These are phyloP conservation scores for Aegilops longissima DNA, from an alignment of 176 grass and related monocot genomes.

Conservation along the genomic window DNA sequence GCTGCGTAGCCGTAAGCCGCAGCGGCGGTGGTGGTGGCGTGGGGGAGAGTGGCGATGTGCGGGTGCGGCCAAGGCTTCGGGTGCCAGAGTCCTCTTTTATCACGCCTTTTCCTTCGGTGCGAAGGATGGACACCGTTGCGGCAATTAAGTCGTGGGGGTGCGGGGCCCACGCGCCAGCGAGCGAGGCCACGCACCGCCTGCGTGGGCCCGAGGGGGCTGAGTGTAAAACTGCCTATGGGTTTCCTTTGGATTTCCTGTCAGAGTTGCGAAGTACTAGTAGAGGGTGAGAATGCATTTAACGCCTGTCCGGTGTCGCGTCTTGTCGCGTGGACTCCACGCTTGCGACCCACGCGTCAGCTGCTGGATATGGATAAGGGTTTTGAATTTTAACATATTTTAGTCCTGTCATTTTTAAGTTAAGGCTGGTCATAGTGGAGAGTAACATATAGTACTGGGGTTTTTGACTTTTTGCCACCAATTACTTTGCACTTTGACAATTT, in stretches of 20 bases:
- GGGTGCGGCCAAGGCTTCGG: neutral
- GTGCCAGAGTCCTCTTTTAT: constrained; percentile 17
- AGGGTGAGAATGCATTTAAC: neutral
- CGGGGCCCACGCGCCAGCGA: neutral
- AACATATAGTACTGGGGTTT: too few species aligned
- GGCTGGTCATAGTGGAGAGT: too few species aligned
- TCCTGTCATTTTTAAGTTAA: neutral
- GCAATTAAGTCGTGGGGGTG: neutral
- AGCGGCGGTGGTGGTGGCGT: constrained; percentile 25
- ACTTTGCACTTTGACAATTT: too few species aligned
- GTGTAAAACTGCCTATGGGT: neutral
- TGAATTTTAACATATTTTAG: neutral
- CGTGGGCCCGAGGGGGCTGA: neutral
- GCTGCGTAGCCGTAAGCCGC: constrained; percentile 92
- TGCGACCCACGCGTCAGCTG: neutral
- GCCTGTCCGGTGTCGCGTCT: neutral
- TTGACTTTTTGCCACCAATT: too few species aligned
- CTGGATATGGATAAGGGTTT: neutral
- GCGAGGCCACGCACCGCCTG: neutral
- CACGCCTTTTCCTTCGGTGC: constrained; percentile 41
- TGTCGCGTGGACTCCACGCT: neutral
- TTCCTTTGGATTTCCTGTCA: neutral
- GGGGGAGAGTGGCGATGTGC: constrained; percentile 3
- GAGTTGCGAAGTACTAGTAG: neutral
- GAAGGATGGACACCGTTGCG: constrained; percentile 27